Evolutionary conservation across 2,329 filamentous ascomycete genomes (phyloP).

Genomic region (Calonectria multiphialidica): DNA sequence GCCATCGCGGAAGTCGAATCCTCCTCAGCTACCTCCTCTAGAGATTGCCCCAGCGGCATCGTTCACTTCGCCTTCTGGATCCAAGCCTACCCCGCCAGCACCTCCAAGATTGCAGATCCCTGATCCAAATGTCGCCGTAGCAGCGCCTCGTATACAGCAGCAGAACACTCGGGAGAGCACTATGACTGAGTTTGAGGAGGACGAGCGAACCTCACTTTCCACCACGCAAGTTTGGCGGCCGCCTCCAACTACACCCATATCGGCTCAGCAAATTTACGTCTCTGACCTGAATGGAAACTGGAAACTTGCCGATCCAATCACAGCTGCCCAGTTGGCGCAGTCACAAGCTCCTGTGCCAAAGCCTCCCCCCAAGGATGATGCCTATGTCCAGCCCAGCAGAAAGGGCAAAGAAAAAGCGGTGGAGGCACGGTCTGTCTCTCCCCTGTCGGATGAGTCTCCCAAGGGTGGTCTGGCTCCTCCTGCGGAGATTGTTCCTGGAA

Average conservation of each 20-base stretch:
- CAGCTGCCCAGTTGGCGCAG: conserved; percentile 43
- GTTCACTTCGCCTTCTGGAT: conserved; percentile 28
- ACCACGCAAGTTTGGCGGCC: conserved; percentile 63
- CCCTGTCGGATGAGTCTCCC: neutral
- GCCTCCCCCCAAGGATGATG: conserved; percentile 38
- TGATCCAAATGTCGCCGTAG: conserved; percentile 10
- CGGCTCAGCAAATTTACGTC: conserved; percentile 61
- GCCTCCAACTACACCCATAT: conserved; percentile 58
- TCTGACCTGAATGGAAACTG: conserved; percentile 67
- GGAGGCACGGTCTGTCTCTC: neutral
- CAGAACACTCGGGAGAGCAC: conserved; percentile 54
- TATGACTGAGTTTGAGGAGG: conserved; percentile 66
- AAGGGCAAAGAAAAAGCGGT: conserved; percentile 6
- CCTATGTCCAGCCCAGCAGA: conserved; percentile 7
- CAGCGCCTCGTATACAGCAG: neutral
- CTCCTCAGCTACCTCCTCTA: conserved; percentile 27
- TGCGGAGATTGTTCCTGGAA: conserved; percentile 47
- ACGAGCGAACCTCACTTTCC: conserved; percentile 53
- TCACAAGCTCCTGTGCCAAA: conserved; percentile 25
- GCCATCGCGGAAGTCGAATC: conserved; percentile 14
- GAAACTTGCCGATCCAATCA: conserved; percentile 58
- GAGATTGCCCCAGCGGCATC: conserved; percentile 21
- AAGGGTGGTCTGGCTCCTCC: conserved; percentile 41
- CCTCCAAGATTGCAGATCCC: conserved; percentile 48
- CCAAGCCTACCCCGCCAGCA: conserved; percentile 32